Evolutionary conservation across 768 basidiomycete genomes (phyloP).

Genomic region (Mrakia hoshinonis): DNA sequence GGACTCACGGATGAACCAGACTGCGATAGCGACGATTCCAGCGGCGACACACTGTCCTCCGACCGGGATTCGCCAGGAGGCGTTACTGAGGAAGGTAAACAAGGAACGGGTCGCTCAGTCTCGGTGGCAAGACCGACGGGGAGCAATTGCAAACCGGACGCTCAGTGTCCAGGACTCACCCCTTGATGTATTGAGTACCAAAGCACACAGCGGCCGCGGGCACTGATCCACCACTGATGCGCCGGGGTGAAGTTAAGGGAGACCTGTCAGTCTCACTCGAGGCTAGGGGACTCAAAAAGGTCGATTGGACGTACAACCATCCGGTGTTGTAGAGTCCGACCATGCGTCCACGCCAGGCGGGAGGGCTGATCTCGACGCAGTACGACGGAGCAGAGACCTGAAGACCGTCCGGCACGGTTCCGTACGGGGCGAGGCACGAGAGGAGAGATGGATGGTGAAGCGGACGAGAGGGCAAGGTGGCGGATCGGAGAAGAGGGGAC

Average conservation of each 20-base stretch:
- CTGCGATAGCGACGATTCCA: not conserved
- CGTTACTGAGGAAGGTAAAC: too few species aligned
- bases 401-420: not conserved
- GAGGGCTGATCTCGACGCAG: slow-evolving; percentile 54
- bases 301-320: not conserved
- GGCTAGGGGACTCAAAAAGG: not conserved
- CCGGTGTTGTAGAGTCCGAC: slow-evolving; percentile 40
- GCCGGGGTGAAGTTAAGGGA: too few species aligned
- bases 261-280: not conserved
- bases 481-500: too few species aligned
- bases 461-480: not conserved
- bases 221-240: not conserved
- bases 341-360: slow-evolving; percentile 39
- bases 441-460: not conserved
- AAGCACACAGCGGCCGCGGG: slow-evolving; percentile 16
- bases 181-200: slow-evolving; percentile 15
- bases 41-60: slow-evolving; percentile 25
- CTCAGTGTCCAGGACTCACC: too few species aligned
- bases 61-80: slow-evolving; percentile 51
- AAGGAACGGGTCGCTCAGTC: too few species aligned
- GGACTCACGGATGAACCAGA: slow-evolving; percentile 12
- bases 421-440: not conserved
- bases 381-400: slow-evolving; percentile 41
- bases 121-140: too few species aligned
- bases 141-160: too few species aligned